A percentile compares a stretch with the other conserved stretches of the same genome.
These are phyloP conservation scores for Apodospora peruviana DNA, from an alignment of 495 filamentous ascomycete genomes.

Conservation along the genomic window DNA sequence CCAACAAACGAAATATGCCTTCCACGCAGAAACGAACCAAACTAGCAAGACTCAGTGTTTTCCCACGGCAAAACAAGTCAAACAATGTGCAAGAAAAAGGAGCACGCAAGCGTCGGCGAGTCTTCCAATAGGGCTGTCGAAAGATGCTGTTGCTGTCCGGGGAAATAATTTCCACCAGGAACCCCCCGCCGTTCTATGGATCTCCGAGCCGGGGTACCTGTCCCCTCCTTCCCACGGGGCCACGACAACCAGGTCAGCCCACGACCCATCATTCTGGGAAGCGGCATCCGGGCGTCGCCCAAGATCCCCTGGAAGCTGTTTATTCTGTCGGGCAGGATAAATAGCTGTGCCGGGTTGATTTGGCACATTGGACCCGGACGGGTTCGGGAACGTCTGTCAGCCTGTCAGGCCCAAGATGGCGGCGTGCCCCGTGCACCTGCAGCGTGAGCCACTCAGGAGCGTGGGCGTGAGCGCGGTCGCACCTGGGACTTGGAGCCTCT, in stretches of 20 bases:
- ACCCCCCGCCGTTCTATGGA: neutral
- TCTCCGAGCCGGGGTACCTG: neutral
- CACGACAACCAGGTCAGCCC: too few relatives aligned
- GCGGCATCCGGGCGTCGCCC: neutral
- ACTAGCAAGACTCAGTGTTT: too few relatives aligned
- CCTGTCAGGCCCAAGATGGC: slow-evolving; percentile 10
- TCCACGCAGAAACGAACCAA: too few relatives aligned
- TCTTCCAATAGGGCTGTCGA: neutral
- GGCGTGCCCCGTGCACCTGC: slow-evolving; percentile 13
- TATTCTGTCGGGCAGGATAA: slow-evolving; percentile 17
- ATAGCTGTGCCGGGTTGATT: slow-evolving; percentile 5
- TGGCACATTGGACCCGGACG: neutral
- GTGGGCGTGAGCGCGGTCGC: slow-evolving; percentile 5
- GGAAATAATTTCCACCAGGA: neutral
- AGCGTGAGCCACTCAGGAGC: neutral
- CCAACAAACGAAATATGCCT: too few relatives aligned
- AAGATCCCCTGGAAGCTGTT: neutral
- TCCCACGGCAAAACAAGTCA: too few relatives aligned
- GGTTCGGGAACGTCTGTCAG: neutral
- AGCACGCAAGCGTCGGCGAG: neutral
- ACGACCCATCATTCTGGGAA: neutral
- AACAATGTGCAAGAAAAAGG: too few relatives aligned
- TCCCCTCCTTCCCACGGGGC: too few relatives aligned
- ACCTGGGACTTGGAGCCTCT: slow-evolving; percentile 9
- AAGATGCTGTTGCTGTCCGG: neutral